phyloP scores from a whole-genome alignment of 2,329 filamentous ascomycete genomes.

The Cryphonectria carpinicola region DNA sequence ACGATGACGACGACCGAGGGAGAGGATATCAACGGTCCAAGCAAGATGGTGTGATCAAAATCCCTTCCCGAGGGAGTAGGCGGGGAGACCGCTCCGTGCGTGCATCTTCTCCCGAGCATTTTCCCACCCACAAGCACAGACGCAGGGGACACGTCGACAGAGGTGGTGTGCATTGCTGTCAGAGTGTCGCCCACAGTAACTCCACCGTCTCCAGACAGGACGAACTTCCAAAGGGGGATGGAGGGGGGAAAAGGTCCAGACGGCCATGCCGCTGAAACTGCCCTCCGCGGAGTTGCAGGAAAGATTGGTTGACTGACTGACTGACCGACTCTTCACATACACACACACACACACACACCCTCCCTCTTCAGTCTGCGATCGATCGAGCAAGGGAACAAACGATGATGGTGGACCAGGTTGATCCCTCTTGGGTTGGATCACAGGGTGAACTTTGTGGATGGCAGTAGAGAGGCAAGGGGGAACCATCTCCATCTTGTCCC shows the following conservation, averaged over 20 bases:
- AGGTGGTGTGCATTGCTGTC: background rate
- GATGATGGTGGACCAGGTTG: background rate
- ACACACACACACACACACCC: no score
- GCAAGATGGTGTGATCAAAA: background rate
- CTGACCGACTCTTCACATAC: background rate
- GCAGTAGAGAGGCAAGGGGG: background rate
- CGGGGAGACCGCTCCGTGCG: background rate
- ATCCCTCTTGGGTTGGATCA: background rate
- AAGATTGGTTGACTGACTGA: background rate
- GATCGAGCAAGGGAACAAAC: background rate
- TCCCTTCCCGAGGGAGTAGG: background rate
- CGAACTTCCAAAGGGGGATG: background rate
- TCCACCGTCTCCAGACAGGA: background rate
- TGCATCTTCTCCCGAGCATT: background rate
- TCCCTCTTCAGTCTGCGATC: background rate
- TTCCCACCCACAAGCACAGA: background rate
- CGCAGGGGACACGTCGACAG: background rate
- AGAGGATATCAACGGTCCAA: background rate
- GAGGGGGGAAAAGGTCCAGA: no score
- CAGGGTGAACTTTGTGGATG: background rate
- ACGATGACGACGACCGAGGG: background rate
- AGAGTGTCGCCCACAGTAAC: background rate
- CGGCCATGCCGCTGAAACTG: no score
- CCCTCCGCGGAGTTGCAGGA: background rate
- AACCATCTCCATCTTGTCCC: background rate